These are phyloP conservation scores for Garcia nutans DNA, from an alignment of 345 rosid species.

Conservation along the genomic window DNA sequence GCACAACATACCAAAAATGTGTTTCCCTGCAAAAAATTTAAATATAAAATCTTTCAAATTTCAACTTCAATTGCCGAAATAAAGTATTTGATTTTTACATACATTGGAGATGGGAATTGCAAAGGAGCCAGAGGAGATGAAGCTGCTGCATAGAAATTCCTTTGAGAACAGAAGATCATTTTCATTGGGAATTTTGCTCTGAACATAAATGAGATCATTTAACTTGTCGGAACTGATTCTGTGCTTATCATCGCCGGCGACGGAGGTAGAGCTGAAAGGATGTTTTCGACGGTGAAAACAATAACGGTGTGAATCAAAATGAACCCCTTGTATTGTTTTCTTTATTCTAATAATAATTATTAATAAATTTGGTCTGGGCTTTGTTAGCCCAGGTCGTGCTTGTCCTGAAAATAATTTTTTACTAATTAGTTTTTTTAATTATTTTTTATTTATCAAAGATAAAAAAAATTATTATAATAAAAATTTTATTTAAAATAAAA, in stretches of 20 bases:
- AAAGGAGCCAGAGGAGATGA: slow-evolving; percentile 45
- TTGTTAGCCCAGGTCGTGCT: background rate
- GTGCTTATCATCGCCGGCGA: background rate
- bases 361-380: background rate
- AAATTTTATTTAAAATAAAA: too few relatives aligned
- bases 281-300: background rate
- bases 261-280: background rate
- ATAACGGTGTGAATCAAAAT: background rate
- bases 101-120: slow-evolving; percentile 65
- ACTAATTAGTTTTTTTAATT: too few relatives aligned
- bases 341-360: background rate
- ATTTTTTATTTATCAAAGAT: too few relatives aligned
- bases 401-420: background rate
- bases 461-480: too few relatives aligned
- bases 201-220: slow-evolving; percentile 6
- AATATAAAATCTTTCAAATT: too few relatives aligned
- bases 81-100: slow-evolving; percentile 3
- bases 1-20: slow-evolving; percentile 78
- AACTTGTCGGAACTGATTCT: background rate
- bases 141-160: slow-evolving; percentile 39
- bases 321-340: background rate
- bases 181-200: slow-evolving; percentile 22
- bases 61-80: too few relatives aligned
- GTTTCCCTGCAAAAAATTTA: slow-evolving; percentile 54
- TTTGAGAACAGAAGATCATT: slow-evolving; percentile 35